phyloP scores from a whole-genome alignment of 257 asterid species.

The Parsonsia alboflavescens region DNA sequence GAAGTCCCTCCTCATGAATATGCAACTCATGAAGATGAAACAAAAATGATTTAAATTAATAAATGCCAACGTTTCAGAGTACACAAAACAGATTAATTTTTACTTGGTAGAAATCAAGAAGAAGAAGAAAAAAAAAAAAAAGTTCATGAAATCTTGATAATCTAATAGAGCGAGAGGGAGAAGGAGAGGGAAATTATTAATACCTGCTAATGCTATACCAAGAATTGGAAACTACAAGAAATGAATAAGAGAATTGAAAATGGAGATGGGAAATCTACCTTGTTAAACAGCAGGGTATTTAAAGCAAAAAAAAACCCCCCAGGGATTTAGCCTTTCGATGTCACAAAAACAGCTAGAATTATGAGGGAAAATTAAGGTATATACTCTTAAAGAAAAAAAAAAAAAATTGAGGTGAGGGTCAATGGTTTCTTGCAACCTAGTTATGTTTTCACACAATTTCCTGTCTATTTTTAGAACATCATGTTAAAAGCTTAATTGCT shows the following conservation, averaged over 20 bases:
- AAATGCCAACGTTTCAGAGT: neutral
- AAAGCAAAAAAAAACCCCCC: too few relatives aligned
- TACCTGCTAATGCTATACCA: conserved; percentile 4
- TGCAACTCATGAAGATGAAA: neutral
- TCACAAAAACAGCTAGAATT: conserved; percentile 1
- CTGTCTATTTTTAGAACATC: neutral
- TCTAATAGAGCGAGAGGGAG: neutral
- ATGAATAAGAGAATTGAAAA: neutral
- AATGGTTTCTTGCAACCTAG: conserved; percentile 7
- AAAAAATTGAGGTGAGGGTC: neutral
- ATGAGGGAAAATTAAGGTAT: conserved; percentile 24
- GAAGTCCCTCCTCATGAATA: neutral
- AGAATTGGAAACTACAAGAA: neutral
- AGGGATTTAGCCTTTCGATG: neutral
- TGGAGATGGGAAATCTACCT: neutral
- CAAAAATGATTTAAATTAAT: neutral
- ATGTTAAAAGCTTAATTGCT: neutral
- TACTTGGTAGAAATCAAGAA: neutral
- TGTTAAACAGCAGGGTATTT: conserved; percentile 6
- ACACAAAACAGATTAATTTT: neutral
- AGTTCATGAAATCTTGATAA: neutral
- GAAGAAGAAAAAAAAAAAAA: too few relatives aligned
- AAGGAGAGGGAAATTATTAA: neutral
- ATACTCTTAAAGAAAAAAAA: too few relatives aligned
- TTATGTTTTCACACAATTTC: conserved; percentile 2